Base-by-base conservation (phyloP, 2,329 filamentous ascomycete species). In the Epichloe sylvatica region DNA sequence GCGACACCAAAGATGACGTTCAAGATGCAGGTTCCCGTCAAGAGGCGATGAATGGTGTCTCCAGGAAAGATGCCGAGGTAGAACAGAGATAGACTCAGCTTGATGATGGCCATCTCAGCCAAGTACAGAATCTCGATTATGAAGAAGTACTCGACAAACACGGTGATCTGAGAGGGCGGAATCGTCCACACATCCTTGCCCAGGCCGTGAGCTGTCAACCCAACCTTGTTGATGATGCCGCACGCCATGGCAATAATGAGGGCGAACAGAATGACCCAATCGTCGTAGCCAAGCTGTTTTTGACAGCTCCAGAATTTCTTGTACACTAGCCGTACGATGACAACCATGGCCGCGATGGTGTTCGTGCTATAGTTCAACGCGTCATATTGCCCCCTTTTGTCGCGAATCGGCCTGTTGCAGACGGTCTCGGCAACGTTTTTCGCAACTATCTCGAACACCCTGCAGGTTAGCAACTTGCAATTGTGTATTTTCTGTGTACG, bases 41-140 rank as follows among this genome's bases (percentile, higher is more conserved):
- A 56, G 12, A 66, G 17, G 7, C 57, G 54, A 4, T 60, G 57
- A 11, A 67, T 62, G 0, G 38, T 51, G 6, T 46, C 53, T 0
- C 58, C 57, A 0, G 67, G 65, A 38, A 72, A 72, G 43, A 72
- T 67, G 17, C 64, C 60, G 15, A 69, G 58, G 49, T 70, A 72
- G 52, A 73, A 70, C 49, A 66, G 61, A 6, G 71, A 53, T 11
- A 73, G 55, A 1, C 69, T 67, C 23, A 69, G 55, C 54, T 71
- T 71, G 39, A 68, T 59, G 5, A 69, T 53, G 11, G 63, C 61
- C 47, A 68, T 59, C 15, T 49, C 47, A 9, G 47, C 47, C 37
- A 52, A 11, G 34, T 49, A 72, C 19, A 70, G 57, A 0, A 67
- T 57, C 39, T 68, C 64, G 3, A 65, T 54, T 6, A 64, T 23